Conservation (phyloP, 2,329 filamentous ascomycete species). For the Neonectria faginata region DNA sequence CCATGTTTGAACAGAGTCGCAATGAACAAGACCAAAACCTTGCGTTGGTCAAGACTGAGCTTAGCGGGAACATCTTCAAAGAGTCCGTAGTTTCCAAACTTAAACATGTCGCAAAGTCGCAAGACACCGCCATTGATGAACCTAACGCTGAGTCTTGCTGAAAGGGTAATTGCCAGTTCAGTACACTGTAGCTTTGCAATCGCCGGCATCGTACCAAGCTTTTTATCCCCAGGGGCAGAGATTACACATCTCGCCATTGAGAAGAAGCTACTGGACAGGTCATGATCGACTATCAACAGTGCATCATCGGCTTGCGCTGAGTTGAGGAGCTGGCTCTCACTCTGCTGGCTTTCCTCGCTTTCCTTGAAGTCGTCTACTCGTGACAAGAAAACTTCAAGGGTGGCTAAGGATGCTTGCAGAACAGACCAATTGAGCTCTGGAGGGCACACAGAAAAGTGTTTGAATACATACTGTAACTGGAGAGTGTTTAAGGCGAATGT, state of each 20-base stretch:
- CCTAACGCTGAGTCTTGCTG: slow-evolving; percentile 59
- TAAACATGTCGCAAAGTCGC: slow-evolving; percentile 60
- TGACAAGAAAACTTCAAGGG: slow-evolving; percentile 60
- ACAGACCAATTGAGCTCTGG: slow-evolving; percentile 62
- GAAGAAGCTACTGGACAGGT: slow-evolving; percentile 61
- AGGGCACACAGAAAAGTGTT: slow-evolving; percentile 57
- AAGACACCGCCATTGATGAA: slow-evolving; percentile 60
- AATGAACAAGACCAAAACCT: slow-evolving; percentile 64
- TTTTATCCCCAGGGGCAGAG: slow-evolving; percentile 34
- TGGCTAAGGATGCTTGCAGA: slow-evolving; percentile 58
- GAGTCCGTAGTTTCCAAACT: slow-evolving; percentile 60
- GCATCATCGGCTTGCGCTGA: slow-evolving; percentile 61
- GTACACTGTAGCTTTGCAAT: slow-evolving; percentile 50
- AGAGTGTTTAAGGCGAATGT: slow-evolving; percentile 62
- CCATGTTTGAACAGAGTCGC: slow-evolving; percentile 60
- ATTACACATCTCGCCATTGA: slow-evolving; percentile 58
- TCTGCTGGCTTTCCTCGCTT: slow-evolving; percentile 53
- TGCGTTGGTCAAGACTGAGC: slow-evolving; percentile 56
- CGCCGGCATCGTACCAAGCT: slow-evolving; percentile 26
- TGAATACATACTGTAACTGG: slow-evolving; percentile 65
- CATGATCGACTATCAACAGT: slow-evolving; percentile 59
- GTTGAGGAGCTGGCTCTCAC: slow-evolving; percentile 53
- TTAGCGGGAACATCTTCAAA: slow-evolving; percentile 59
- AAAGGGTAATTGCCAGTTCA: slow-evolving; percentile 59
- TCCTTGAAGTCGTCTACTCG: slow-evolving; percentile 58